phyloP scores from a whole-genome alignment of 768 basidiomycete genomes.

The Trametes punicea region DNA sequence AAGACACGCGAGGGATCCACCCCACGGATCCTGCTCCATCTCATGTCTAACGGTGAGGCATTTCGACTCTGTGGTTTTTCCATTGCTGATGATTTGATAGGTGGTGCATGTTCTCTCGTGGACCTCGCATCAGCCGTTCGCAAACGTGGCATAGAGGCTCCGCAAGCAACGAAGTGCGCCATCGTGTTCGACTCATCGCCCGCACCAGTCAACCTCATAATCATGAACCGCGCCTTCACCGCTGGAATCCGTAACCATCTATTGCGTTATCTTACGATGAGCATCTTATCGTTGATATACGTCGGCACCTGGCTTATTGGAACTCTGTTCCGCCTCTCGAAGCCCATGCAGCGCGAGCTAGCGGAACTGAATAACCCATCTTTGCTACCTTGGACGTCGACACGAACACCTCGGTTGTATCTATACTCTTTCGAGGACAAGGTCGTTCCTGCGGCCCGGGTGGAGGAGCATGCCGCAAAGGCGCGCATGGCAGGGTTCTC shows the following conservation, averaged over 20 bases:
- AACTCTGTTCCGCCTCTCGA: background rate
- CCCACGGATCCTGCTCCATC: conserved; percentile 1
- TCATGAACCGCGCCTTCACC: conserved; percentile 18
- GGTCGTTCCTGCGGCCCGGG: conserved; percentile 29
- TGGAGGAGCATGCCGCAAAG: conserved; percentile 27
- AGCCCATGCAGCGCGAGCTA: background rate
- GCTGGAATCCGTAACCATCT: conserved; percentile 1
- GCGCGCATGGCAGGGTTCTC: conserved; percentile 27
- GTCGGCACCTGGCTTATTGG: background rate
- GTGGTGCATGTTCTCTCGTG: background rate
- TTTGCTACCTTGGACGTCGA: conserved; percentile 33
- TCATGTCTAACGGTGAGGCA: conserved; percentile 1
- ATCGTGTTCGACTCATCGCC: conserved; percentile 23
- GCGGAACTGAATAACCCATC: conserved; percentile 17
- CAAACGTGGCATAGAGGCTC: background rate
- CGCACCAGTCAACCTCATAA: background rate
- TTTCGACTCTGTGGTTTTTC: background rate
- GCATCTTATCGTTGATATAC: background rate
- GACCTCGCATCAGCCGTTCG: background rate
- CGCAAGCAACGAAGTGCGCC: background rate
- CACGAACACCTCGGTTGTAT: conserved; percentile 34
- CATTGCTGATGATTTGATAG: background rate
- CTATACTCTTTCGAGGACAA: conserved; percentile 33
- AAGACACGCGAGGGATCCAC: background rate
- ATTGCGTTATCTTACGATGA: background rate